These are phyloP conservation scores for Neoboletus magnificus DNA, from an alignment of 768 basidiomycete species.

Conservation along the genomic window DNA sequence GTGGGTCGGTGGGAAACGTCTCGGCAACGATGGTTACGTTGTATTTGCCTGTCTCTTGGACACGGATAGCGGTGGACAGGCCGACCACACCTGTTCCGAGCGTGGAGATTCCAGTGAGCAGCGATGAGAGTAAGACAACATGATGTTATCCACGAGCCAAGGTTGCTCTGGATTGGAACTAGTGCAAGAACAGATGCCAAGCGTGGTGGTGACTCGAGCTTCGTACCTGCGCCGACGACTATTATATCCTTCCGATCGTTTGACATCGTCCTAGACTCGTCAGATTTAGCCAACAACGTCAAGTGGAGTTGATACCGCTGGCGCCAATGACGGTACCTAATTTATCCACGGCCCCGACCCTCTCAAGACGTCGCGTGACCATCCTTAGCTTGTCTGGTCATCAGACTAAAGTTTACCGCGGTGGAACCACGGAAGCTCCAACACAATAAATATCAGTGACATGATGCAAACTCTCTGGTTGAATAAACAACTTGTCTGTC, in stretches of 20 bases:
- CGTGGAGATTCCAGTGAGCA: background rate
- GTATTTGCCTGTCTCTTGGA: slow-evolving; percentile 62
- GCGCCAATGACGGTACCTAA: background rate
- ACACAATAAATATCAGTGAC: no score
- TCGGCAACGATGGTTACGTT: slow-evolving; percentile 70
- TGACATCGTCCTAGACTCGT: slow-evolving; percentile 8
- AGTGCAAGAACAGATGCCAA: background rate
- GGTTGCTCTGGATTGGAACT: no score
- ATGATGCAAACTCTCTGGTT: no score
- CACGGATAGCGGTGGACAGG: slow-evolving; percentile 67
- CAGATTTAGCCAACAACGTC: slow-evolving; percentile 16
- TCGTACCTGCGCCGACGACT: slow-evolving; percentile 42
- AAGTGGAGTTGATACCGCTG: background rate
- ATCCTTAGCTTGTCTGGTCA: background rate
- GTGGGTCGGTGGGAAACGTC: slow-evolving; percentile 66
- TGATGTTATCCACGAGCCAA: background rate
- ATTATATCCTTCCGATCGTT: slow-evolving; percentile 28
- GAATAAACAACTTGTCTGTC: no score
- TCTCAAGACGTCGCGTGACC: background rate
- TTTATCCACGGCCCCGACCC: background rate
- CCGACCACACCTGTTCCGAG: slow-evolving; percentile 64
- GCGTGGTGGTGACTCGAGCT: background rate
- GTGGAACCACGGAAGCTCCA: no score
- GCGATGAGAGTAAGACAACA: background rate
- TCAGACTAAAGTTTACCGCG: background rate